Conservation (phyloP, 1,139 yeast species). For the Pneumocystis jirovecii region DNA sequence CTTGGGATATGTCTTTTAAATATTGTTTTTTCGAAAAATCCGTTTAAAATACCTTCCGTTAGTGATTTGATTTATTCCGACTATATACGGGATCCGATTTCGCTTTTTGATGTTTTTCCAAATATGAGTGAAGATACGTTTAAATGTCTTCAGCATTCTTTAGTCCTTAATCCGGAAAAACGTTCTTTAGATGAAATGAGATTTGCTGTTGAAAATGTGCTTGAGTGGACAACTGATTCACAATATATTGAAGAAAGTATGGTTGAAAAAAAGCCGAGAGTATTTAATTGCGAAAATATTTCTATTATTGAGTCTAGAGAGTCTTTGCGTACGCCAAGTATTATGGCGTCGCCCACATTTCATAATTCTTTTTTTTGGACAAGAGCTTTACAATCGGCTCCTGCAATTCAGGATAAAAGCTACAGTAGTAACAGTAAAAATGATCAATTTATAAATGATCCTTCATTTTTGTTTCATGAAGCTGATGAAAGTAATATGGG, state of each 20-base stretch:
- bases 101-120: slow-evolving; percentile 82
- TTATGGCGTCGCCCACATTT: background rate
- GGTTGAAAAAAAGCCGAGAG: slow-evolving; percentile 19
- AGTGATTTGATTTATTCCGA: slow-evolving; percentile 76
- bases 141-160: slow-evolving; percentile 58
- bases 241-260: slow-evolving; percentile 42
- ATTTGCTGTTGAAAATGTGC: slow-evolving; percentile 43
- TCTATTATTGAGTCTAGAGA: slow-evolving; percentile 22
- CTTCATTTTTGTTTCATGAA: slow-evolving; percentile 16
- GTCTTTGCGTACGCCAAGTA: slow-evolving; percentile 31
- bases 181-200: slow-evolving; percentile 51
- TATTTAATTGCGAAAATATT: slow-evolving; percentile 22
- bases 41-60: slow-evolving; percentile 68
- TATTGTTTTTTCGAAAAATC: slow-evolving; percentile 77
- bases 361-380: slow-evolving; percentile 3
- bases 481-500: slow-evolving; percentile 13
- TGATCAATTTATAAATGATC: slow-evolving; percentile 2
- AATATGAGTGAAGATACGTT: slow-evolving; percentile 78
- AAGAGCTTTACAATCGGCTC: background rate
- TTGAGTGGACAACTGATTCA: slow-evolving; percentile 72
- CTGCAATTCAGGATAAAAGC: background rate
- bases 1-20: slow-evolving; percentile 76
- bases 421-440: background rate
- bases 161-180: slow-evolving; percentile 78
- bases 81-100: slow-evolving; percentile 77